phyloP scores from a whole-genome alignment of 2,329 filamentous ascomycete genomes.

The Xylaria sp. region DNA sequence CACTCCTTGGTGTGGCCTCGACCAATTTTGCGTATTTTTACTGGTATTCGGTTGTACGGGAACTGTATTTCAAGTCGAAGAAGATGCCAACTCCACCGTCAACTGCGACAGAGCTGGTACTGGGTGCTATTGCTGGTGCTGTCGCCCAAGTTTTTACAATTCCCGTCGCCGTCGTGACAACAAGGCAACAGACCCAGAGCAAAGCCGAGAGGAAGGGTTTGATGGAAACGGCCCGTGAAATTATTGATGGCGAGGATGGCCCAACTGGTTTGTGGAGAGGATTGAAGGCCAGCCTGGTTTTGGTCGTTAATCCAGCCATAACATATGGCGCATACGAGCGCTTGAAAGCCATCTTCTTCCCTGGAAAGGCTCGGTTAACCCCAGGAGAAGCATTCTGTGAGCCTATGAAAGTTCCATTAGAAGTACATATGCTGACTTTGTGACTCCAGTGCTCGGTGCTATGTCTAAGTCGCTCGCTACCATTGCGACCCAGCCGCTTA shows the following conservation, averaged over 20 bases:
- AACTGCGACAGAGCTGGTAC: slow-evolving; percentile 82
- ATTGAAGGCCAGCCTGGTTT: slow-evolving; percentile 91
- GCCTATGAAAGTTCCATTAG: slow-evolving; percentile 52
- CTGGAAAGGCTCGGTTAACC: slow-evolving; percentile 77
- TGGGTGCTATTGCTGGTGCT: slow-evolving; percentile 89
- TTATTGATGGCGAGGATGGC: slow-evolving; percentile 90
- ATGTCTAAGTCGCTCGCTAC: slow-evolving; percentile 94
- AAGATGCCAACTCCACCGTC: slow-evolving; percentile 69
- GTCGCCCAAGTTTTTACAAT: slow-evolving; percentile 96
- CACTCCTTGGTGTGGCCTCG: slow-evolving; percentile 90
- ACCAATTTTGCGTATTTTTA: slow-evolving; percentile 99
- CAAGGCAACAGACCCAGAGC: slow-evolving; percentile 91
- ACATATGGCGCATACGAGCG: slow-evolving; percentile 94
- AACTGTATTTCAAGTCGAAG: slow-evolving; percentile 75
- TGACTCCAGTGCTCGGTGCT: slow-evolving; percentile 79
- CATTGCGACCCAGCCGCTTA: slow-evolving; percentile 91
- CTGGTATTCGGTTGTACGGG: slow-evolving; percentile 92
- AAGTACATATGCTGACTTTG: slow-evolving; percentile 32
- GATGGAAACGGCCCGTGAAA: slow-evolving; percentile 86
- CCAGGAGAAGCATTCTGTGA: slow-evolving; percentile 91
- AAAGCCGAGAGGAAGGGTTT: slow-evolving; percentile 88
- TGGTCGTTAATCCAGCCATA: slow-evolving; percentile 96
- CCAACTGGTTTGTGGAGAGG: slow-evolving; percentile 92
- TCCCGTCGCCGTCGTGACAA: slow-evolving; percentile 94
- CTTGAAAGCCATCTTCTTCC: slow-evolving; percentile 80